Evolutionary conservation across 352 stramenopile genomes (phyloP).

Genomic region (Globisporangium okanoganense): DNA sequence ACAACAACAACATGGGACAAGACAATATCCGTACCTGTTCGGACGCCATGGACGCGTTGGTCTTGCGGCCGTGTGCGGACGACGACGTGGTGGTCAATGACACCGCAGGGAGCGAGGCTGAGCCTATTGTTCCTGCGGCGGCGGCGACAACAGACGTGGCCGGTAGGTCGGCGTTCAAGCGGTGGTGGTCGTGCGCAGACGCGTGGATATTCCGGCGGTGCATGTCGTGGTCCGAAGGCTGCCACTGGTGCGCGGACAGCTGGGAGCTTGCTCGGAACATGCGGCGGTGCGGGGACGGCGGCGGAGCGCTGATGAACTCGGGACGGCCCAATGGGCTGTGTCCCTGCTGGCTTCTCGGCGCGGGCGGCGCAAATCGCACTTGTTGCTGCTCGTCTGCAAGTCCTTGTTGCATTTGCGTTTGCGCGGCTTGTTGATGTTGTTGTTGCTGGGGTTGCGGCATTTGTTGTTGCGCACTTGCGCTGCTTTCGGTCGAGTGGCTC

Average conservation of each 20-base stretch:
- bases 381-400: slow-evolving; percentile 10
- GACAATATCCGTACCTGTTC: slow-evolving; percentile 3
- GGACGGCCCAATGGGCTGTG: slow-evolving; percentile 1
- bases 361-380: not conserved
- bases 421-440: not conserved
- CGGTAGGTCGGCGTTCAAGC: slow-evolving; percentile 1
- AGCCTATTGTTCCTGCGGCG: not conserved
- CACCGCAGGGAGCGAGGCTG: not conserved
- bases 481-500: not conserved
- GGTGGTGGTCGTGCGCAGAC: slow-evolving; percentile 7
- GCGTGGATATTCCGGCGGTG: slow-evolving; percentile 11
- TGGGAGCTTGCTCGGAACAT: slow-evolving; percentile 11
- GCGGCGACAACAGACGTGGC: not conserved
- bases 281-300: slow-evolving; percentile 17
- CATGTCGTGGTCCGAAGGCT: slow-evolving; percentile 5
- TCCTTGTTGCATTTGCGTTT: slow-evolving; percentile 10
- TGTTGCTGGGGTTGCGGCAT: slow-evolving; percentile 8
- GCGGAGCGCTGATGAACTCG: slow-evolving; percentile 7
- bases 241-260: slow-evolving; percentile 1
- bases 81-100: not conserved
- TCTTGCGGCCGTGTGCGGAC: slow-evolving; percentile 7
- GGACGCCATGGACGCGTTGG: slow-evolving; percentile 1
- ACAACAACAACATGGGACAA: not conserved
- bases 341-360: not conserved
- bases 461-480: slow-evolving; percentile 5